Percentiles rank a stretch among this genome's conserved stretches.
phyloP scores from a whole-genome alignment of 2,329 filamentous ascomycete genomes.

The Colletotrichum tabaci region DNA sequence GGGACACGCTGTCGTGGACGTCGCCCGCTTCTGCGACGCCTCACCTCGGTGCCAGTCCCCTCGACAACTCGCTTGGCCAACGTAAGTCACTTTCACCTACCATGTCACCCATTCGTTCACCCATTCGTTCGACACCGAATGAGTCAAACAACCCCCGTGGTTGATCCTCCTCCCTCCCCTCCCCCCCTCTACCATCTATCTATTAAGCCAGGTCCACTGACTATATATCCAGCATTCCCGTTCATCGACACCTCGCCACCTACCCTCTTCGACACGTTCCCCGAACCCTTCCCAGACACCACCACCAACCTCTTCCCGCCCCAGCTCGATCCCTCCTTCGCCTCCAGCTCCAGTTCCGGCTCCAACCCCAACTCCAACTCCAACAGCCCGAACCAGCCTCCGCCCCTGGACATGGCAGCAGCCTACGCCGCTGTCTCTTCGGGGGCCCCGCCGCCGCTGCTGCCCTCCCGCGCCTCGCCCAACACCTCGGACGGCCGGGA shows the following conservation, averaged over 20 bases:
- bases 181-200: too few relatives aligned
- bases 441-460: background rate
- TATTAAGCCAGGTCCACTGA: background rate
- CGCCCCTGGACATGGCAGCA: slow-evolving; percentile 35
- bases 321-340: slow-evolving; percentile 28
- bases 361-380: slow-evolving; percentile 32
- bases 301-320: background rate
- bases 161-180: too few relatives aligned
- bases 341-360: slow-evolving; percentile 30
- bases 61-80: slow-evolving; percentile 34
- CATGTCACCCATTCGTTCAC: too few relatives aligned
- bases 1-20: slow-evolving; percentile 37
- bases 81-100: slow-evolving; percentile 1
- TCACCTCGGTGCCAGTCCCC: slow-evolving; percentile 36
- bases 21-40: slow-evolving; percentile 27
- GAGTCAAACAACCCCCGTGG: slow-evolving; percentile 13
- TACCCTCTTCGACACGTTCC: slow-evolving; percentile 38
- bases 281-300: background rate
- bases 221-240: slow-evolving; percentile 32
- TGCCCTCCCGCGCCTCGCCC: slow-evolving; percentile 27
- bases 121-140: background rate
- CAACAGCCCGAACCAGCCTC: slow-evolving; percentile 40
- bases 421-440: slow-evolving; percentile 12
- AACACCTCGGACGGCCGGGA: slow-evolving; percentile 18
- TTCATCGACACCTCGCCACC: slow-evolving; percentile 35